phyloP scores from a whole-genome alignment of 805 yeast genomes.

The Starmerella riodocensis region DNA sequence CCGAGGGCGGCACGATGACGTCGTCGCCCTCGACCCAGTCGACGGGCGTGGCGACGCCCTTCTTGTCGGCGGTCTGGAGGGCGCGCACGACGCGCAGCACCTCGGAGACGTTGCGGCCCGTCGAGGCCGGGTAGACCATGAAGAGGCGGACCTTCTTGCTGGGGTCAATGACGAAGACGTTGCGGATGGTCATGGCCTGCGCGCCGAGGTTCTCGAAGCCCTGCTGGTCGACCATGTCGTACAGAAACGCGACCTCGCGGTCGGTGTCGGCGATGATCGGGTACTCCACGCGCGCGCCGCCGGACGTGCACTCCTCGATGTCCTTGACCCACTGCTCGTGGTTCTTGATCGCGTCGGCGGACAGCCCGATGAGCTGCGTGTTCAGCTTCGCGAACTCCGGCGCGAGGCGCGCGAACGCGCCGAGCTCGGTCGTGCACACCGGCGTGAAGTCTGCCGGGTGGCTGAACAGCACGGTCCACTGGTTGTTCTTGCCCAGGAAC shows the following conservation, averaged over 20 bases:
- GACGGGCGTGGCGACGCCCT: constrained; percentile 80
- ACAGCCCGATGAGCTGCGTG: constrained; percentile 78
- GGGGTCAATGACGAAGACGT: constrained; percentile 86
- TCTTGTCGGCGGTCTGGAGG: constrained; percentile 58
- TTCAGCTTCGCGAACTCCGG: constrained; percentile 77
- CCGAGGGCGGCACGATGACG: constrained; percentile 81
- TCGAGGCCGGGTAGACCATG: constrained; percentile 82
- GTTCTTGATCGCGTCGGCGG: constrained; percentile 68
- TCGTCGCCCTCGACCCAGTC: constrained; percentile 85
- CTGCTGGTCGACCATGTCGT: constrained; percentile 80
- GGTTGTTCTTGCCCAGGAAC: constrained; percentile 65
- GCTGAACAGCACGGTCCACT: constrained; percentile 80
- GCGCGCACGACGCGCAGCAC: constrained; percentile 84
- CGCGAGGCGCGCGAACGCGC: constrained; percentile 81
- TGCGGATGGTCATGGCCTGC: constrained; percentile 78
- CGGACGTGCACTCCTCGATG: constrained; percentile 65
- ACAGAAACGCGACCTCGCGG: constrained; percentile 70
- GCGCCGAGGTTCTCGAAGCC: constrained; percentile 57
- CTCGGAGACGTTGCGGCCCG: constrained; percentile 89
- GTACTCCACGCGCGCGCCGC: constrained; percentile 60
- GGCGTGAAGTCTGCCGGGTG: constrained; percentile 97
- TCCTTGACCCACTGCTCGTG: constrained; percentile 84
- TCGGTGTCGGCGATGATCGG: constrained; percentile 84
- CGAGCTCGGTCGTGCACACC: constrained; percentile 90
- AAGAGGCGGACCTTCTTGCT: constrained; percentile 74